Evolutionary conservation across 768 basidiomycete species (phyloP).

Genomic region (Galerina sulciceps): DNA sequence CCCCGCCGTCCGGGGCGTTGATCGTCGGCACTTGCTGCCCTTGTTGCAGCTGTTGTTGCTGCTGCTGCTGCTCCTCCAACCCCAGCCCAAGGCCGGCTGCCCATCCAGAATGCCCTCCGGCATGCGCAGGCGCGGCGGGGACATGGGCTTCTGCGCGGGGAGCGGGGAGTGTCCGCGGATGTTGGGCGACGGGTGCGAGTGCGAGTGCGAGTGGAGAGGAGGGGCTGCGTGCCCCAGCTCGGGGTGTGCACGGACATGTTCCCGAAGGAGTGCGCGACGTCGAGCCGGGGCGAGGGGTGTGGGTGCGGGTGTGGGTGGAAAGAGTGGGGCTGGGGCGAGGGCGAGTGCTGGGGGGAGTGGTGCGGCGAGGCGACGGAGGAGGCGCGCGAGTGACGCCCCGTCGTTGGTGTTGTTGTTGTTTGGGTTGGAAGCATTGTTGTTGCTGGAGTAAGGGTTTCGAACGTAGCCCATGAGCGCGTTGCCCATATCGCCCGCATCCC

Average conservation of each 20-base stretch:
- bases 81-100: too few species aligned
- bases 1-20: slow-evolving; percentile 59
- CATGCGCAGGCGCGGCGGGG: slow-evolving; percentile 61
- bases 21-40: slow-evolving; percentile 34
- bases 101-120: slow-evolving; percentile 42
- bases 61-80: too few species aligned
- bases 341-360: slow-evolving; percentile 34
- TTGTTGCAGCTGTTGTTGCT: neutral
- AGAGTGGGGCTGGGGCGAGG: slow-evolving; percentile 22
- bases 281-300: slow-evolving; percentile 29
- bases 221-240: slow-evolving; percentile 52
- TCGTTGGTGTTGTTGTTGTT: neutral
- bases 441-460: neutral
- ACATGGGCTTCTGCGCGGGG: slow-evolving; percentile 55
- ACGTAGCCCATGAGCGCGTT: too few species aligned
- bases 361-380: slow-evolving; percentile 69
- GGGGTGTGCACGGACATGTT: slow-evolving; percentile 70
- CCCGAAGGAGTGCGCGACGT: slow-evolving; percentile 56
- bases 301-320: too few species aligned
- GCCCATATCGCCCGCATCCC: slow-evolving; percentile 42
- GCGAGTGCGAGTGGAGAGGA: slow-evolving; percentile 36
- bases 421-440: too few species aligned
- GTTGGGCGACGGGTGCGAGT: neutral
- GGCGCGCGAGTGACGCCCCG: slow-evolving; percentile 52
- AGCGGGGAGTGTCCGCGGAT: slow-evolving; percentile 17